These are phyloP conservation scores for Leccinum insolens DNA, from an alignment of 1,284 basidiomycete species.

Conservation along the genomic window DNA sequence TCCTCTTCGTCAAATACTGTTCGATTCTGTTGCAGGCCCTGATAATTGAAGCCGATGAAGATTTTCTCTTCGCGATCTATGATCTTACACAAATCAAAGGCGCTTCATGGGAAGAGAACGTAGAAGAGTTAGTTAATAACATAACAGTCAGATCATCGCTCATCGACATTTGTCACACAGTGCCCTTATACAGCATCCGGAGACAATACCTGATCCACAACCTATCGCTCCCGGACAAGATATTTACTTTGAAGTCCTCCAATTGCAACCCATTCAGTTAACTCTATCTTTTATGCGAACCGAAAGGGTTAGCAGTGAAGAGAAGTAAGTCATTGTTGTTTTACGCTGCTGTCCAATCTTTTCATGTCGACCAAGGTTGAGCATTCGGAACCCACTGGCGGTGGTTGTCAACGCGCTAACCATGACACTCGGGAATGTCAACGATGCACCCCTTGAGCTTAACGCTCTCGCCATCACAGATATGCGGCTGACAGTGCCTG, in stretches of 20 bases:
- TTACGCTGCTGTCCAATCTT: conserved; percentile 5
- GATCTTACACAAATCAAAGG: conserved; percentile 93
- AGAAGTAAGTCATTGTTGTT: conserved; percentile 65
- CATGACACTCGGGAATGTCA: conserved; percentile 97
- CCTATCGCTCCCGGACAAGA: conserved; percentile 70
- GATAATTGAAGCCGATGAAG: conserved; percentile 96
- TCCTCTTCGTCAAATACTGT: conserved; percentile 96
- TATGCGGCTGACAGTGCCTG: conserved; percentile 85
- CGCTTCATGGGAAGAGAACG: conserved; percentile 81
- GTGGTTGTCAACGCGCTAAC: conserved; percentile 94
- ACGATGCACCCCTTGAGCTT: conserved; percentile 94
- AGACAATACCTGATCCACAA: conserved; percentile 81
- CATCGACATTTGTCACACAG: conserved; percentile 43
- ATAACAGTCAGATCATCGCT: conserved; percentile 1
- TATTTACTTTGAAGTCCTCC: conserved; percentile 97
- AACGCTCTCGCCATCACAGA: conserved; percentile 97
- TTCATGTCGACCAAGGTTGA: conserved; percentile 52
- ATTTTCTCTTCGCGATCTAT: conserved; percentile 91
- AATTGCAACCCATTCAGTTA: conserved; percentile 89
- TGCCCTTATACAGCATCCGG: conserved; percentile 75
- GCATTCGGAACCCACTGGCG: conserved; percentile 89
- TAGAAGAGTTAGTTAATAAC: conserved; percentile 65
- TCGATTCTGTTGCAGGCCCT: conserved; percentile 93
- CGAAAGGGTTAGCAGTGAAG: conserved; percentile 89
- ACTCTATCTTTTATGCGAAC: conserved; percentile 98